Evolutionary conservation across 164 flowering plant genomes (phyloP).

Genomic region (Aristolochia californica): DNA sequence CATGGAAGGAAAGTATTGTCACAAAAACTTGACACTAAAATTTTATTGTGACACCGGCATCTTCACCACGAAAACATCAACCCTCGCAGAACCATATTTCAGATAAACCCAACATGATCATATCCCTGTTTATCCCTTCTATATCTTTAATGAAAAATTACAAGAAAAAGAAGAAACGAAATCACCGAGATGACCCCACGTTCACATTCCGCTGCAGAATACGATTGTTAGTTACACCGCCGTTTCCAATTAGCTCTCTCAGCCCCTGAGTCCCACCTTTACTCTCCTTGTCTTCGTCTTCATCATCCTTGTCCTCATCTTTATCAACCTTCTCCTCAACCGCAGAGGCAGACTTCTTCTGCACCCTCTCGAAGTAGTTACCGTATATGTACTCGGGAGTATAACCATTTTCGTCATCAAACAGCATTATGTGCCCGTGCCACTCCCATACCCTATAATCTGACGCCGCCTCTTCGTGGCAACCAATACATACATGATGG

Average conservation of each 20-base stretch:
- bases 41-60: background rate
- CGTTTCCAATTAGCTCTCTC: constrained; percentile 54
- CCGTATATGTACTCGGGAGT: constrained; percentile 87
- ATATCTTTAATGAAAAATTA: too few relatives aligned
- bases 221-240: constrained; percentile 30
- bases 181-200: constrained; percentile 21
- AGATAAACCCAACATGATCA: background rate
- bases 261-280: constrained; percentile 47
- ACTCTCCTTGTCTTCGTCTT: constrained; percentile 19
- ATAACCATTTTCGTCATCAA: constrained; percentile 76
- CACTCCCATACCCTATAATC: constrained; percentile 98
- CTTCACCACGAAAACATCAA: background rate
- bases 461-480: constrained; percentile 50
- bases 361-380: constrained; percentile 71
- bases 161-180: too few relatives aligned
- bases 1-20: too few relatives aligned
- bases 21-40: too few relatives aligned
- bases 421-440: constrained; percentile 93
- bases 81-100: background rate
- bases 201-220: constrained; percentile 62
- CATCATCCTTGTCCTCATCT: constrained; percentile 5
- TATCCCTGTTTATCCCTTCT: background rate
- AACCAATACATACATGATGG: constrained; percentile 77
- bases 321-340: constrained; percentile 1
- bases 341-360: constrained; percentile 5